Evolutionary conservation across 2,329 filamentous ascomycete genomes (phyloP), one percentile per base, ranked within the genome.

Genomic region (Pestalotiopsis sp.): DNA sequence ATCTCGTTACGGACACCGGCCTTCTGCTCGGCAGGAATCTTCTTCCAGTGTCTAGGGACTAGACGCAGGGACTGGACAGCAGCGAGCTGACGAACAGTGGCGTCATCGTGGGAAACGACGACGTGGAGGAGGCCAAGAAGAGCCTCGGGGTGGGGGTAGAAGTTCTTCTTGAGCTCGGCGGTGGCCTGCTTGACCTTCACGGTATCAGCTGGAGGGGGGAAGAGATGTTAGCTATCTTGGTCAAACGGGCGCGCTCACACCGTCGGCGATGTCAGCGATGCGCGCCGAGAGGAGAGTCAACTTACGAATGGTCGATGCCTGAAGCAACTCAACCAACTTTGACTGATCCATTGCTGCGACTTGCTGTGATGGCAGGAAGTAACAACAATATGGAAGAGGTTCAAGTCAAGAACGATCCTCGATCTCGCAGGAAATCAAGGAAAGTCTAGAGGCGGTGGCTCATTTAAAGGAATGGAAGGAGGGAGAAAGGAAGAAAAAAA

Each of bases 171-270:
- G 70, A 98, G 90, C 76, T 94, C 91, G 69, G 92, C 90, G 20
- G 95, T 99, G 71, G 95, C 94, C 73, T 92, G 90, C 88, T 98
- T 97, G 81, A 97, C 91, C 82, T 91, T 90, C 75, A 93, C 90
- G 73, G 94, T 97, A 83, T 97, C 92, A 79, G 96, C 94, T 97
- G 77, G 49, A 75, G 66, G 23, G 73, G 68, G 71, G 75, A 60
- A 71, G 70, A 60, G 71, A 68, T 49, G 80, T 84, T 73, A 85
- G 81, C 71, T 70, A 71, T 12, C 58, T 41, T 25, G 27, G 49
- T 62, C n/a, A 36, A 25, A 17, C 17, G 7, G 45, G 17, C 57
- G 23, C 25, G 20, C 57, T 23, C 57, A 59, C 20, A 23, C 13
- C 57, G 23, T 14, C n/a, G 59, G 31, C 20, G 5, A 67, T 52